Base-by-base conservation (phyloP, 495 filamentous ascomycete genomes). In the Talaromyces proteolyticus region DNA sequence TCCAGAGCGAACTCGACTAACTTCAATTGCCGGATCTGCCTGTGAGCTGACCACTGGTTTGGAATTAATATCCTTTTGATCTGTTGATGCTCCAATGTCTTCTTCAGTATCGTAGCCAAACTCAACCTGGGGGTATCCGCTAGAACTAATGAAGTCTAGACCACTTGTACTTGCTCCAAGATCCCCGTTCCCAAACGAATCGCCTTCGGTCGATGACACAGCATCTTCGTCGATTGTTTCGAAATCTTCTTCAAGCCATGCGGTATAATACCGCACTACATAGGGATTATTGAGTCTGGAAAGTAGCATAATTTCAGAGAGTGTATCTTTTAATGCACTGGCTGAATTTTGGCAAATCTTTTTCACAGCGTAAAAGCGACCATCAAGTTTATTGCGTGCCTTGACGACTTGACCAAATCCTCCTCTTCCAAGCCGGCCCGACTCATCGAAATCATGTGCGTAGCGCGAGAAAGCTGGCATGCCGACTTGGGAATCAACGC, bases 401-500 rank as follows among this genome's bases (percentile, higher is more conserved):
- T 92, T 91, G 39, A 98, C 90, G n/a, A 98, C 93, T 68, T 96
- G 88, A 23, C 94, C 93, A 65, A 94, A 98, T 2, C 92, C 94
- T 14, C 93, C 93, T 66, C 89, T 93, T 21, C 94, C 93, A 17
- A 98, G 72, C 2, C 86, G 81, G 16, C 89, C 91, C 51, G 88
- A 81, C 65, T 97, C 92, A 18, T 88, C 84, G 60, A 94, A 98
- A 57, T 97, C 94, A 58, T 85, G 85, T 25, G 73, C 74, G 59
- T 96, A 98, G 40, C 90, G 77, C 1, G 89, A 92, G 22, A 77
- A 73, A 3, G 64, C 53, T 3, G 65, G 64, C 21, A 70, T 49
- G 6, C 61, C 60, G 17, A 60, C 61, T 42, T 67, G 60, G 6
- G 77, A 80, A 46, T 78, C 77, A 7, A 73, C 58, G n/a, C 75